Conservation (phyloP, 768 basidiomycete species). For the Tricholoma terreum region DNA sequence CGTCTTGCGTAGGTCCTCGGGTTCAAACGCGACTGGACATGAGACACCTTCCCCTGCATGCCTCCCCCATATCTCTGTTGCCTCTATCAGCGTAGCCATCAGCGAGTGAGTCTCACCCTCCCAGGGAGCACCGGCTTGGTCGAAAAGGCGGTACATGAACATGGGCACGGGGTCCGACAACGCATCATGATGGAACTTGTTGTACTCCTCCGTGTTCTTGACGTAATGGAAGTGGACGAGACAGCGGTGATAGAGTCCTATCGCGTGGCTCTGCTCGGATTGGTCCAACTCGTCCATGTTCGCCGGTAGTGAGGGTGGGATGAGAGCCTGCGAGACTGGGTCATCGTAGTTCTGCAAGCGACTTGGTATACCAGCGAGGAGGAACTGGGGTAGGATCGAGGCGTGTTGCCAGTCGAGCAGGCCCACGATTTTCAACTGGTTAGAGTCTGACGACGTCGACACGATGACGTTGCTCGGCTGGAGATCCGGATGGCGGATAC, state of each 20-base stretch:
- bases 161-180: not conserved
- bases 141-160: not conserved
- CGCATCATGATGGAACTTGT: constrained; percentile 3
- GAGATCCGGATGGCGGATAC: constrained; percentile 53
- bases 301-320: constrained; percentile 39
- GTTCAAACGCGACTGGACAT: not conserved
- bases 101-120: not conserved
- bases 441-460: constrained; percentile 40
- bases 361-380: constrained; percentile 42
- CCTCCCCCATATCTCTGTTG: constrained; percentile 1
- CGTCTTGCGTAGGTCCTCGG: not conserved
- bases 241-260: constrained; percentile 38
- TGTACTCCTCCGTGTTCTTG: constrained; percentile 39
- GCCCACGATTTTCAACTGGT: constrained; percentile 34
- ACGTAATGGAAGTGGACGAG: too few species aligned
- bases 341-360: constrained; percentile 46
- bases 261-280: constrained; percentile 26
- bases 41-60: too few species aligned
- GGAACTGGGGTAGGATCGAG: constrained; percentile 48
- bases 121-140: not conserved
- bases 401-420: constrained; percentile 55
- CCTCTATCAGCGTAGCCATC: not conserved
- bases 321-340: constrained; percentile 32
- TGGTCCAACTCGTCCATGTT: constrained; percentile 39
- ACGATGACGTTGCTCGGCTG: constrained; percentile 47